A percentile compares a stretch with the other conserved stretches of the same genome.
These are phyloP conservation scores for Vicia sativa DNA, from an alignment of 306 rosid species.

Conservation along the genomic window DNA sequence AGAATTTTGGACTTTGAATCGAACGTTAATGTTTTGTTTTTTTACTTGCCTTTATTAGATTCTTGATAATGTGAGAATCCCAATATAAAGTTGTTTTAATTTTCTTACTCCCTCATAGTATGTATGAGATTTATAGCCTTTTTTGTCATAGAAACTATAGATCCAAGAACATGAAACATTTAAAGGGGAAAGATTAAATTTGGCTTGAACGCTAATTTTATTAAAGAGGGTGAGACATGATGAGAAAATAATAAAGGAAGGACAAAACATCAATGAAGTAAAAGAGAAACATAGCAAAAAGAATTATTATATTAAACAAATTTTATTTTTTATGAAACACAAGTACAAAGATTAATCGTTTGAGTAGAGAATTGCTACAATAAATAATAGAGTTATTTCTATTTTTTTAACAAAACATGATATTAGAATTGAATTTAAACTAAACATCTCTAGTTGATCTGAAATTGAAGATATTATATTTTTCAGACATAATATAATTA, in stretches of 20 bases:
- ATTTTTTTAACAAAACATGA: no score
- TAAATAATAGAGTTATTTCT: no score
- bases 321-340: no score
- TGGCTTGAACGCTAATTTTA: slow-evolving; percentile 32
- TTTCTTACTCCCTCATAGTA: slow-evolving; percentile 5
- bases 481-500: no score
- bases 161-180: slow-evolving; percentile 28
- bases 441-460: no score
- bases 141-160: slow-evolving; percentile 34
- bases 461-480: no score
- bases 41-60: slow-evolving; percentile 25
- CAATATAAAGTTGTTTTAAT: slow-evolving; percentile 50
- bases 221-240: slow-evolving; percentile 36
- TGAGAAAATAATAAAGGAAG: slow-evolving; percentile 27
- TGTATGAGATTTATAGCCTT: slow-evolving; percentile 35
- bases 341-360: no score
- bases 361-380: no score
- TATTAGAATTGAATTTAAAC: no score
- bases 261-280: slow-evolving; percentile 34
- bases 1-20: slow-evolving; percentile 34
- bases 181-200: slow-evolving; percentile 35
- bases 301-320: slow-evolving; percentile 20
- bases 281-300: slow-evolving; percentile 26
- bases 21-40: slow-evolving; percentile 32
- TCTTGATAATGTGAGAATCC: slow-evolving; percentile 50